Percentiles rank a stretch among this genome's conserved stretches.
phyloP scores from a whole-genome alignment of 306 rosid species.

The Chamaecrista fasciculata region DNA sequence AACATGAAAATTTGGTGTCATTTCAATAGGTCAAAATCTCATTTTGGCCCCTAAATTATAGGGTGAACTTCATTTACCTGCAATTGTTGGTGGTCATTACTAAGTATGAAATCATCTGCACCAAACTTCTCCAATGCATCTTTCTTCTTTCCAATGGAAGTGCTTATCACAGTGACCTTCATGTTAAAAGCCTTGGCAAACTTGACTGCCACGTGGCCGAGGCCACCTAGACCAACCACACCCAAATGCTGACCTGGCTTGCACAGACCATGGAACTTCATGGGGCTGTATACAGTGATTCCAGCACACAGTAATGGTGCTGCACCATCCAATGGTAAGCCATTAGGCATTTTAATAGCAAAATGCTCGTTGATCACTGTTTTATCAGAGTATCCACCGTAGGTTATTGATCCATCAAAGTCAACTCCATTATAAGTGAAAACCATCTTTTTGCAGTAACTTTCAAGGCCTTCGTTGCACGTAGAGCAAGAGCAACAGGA shows the following conservation, averaged over 20 bases:
- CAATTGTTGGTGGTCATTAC: constrained; percentile 24
- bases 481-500: constrained; percentile 24
- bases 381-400: constrained; percentile 34
- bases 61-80: too few relatives aligned
- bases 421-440: constrained; percentile 15
- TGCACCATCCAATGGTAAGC: constrained; percentile 25
- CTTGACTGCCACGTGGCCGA: too few relatives aligned
- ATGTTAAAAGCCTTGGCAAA: too few relatives aligned
- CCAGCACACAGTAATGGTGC: constrained; percentile 42
- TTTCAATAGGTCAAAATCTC: too few relatives aligned
- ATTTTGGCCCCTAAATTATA: too few relatives aligned
- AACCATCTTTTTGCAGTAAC: constrained; percentile 14
- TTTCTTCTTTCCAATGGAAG: background rate
- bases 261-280: constrained; percentile 23
- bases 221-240: too few relatives aligned
- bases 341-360: constrained; percentile 15
- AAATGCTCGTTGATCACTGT: constrained; percentile 32
- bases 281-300: constrained; percentile 32
- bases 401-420: constrained; percentile 27
- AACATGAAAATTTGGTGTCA: too few relatives aligned
- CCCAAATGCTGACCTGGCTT: constrained; percentile 34
- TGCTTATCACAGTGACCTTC: background rate
- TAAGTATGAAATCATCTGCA: background rate
- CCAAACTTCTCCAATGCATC: background rate
- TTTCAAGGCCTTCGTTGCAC: constrained; percentile 20